Evolutionary conservation across 177 flowering plant genomes (phyloP), one percentile per base, ranked within the genome.

Genomic region (Tripterygium wilfordii): DNA sequence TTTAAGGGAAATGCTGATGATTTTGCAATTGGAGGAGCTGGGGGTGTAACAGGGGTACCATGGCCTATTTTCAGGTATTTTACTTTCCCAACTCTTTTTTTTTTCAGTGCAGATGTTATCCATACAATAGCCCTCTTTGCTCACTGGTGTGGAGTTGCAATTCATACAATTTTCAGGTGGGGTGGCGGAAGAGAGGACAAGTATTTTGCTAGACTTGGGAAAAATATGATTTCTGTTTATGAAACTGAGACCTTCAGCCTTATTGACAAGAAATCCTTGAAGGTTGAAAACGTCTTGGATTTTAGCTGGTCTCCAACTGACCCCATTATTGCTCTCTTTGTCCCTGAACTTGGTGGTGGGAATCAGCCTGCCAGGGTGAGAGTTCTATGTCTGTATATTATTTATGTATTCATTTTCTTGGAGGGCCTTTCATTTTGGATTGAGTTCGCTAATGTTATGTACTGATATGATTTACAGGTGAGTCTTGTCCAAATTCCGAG

Each of bases 351-450:
- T 30, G 98, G 96, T 60, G 91, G 97, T 54, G 97, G 97, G 14
- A 92, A 92, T 56, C 99, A 92, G 53, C 98, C 98, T 67, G 98
- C 98, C 10, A 80, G 88, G 74, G 96, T 89, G 45, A 70, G 86
- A 66, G 2, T 18, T 40, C 4, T 15, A 18, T 37, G 22, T n/a
- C n/a, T n/a, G n/a, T n/a, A n/a, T n/a, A n/a, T n/a, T n/a, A n/a
- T n/a, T n/a, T n/a, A n/a, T n/a, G n/a, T n/a, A n/a, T n/a, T n/a
- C n/a, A n/a, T n/a, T n/a, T n/a, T n/a, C n/a, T n/a, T n/a, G n/a
- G n/a, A n/a, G n/a, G n/a, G n/a, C n/a, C n/a, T n/a, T n/a, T n/a
- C n/a, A n/a, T n/a, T n/a, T n/a, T n/a, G n/a, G n/a, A n/a, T n/a
- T n/a, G n/a, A n/a, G n/a, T n/a, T n/a, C n/a, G n/a, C n/a, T n/a